A percentile compares a stretch with the other conserved stretches of the same genome.
Conservation (phyloP, 2,329 filamentous ascomycete genomes). For the Verticillium zaregamsianum region DNA sequence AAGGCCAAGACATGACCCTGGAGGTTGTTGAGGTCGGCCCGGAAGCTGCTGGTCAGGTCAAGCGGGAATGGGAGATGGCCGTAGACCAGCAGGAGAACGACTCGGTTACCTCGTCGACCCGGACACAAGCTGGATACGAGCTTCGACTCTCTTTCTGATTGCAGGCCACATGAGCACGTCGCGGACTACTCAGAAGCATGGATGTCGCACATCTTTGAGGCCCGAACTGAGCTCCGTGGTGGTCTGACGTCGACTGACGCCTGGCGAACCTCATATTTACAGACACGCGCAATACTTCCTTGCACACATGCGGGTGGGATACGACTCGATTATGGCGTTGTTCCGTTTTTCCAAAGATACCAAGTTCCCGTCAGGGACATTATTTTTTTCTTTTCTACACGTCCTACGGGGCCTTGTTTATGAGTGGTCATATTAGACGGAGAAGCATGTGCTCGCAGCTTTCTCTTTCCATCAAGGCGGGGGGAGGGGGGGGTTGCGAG, state of each 20-base stretch:
- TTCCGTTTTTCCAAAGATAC: conserved; percentile 13
- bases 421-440: background rate
- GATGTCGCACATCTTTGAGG: background rate
- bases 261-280: conserved; percentile 5
- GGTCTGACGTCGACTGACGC: conserved; percentile 5
- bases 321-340: conserved; percentile 12
- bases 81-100: conserved; percentile 44
- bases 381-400: conserved; percentile 12
- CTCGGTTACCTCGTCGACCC: conserved; percentile 22
- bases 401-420: background rate
- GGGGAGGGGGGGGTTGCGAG: background rate
- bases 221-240: conserved; percentile 2
- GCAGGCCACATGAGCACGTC: conserved; percentile 1
- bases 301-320: conserved; percentile 11
- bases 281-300: conserved; percentile 2
- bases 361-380: conserved; percentile 11
- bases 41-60: conserved; percentile 30
- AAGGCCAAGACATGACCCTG: conserved; percentile 88
- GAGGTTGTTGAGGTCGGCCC: conserved; percentile 51
- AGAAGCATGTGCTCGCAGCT: background rate
- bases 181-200: background rate
- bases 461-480: background rate
- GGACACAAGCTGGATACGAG: conserved; percentile 29
- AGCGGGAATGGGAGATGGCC: conserved; percentile 60
- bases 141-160: conserved; percentile 43